A percentile compares a stretch with the other conserved stretches of the same genome.
Conservation (phyloP, 2,329 filamentous ascomycete genomes). For the Plectosphaerella cucumerina region DNA sequence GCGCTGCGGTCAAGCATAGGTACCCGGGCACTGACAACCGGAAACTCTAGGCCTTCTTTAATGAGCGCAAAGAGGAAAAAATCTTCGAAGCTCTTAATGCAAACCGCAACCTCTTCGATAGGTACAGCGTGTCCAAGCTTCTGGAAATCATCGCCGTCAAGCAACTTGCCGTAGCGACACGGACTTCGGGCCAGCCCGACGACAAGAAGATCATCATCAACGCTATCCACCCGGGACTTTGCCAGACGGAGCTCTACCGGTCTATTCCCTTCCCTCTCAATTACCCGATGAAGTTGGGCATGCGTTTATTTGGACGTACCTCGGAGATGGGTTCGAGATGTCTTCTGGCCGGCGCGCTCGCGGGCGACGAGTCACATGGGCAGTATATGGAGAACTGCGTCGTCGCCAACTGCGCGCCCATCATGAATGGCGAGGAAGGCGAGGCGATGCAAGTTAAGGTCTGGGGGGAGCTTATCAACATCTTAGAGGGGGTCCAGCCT, state of each 20-base stretch:
- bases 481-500: not conserved
- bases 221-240: conserved; percentile 34
- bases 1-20: not conserved
- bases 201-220: conserved; percentile 29
- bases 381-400: conserved; percentile 32
- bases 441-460: conserved; percentile 27
- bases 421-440: conserved; percentile 30
- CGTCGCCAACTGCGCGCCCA: conserved; percentile 15
- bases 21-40: conserved; percentile 15
- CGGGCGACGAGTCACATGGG: conserved; percentile 33
- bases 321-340: conserved; percentile 34
- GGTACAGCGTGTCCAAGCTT: conserved; percentile 31
- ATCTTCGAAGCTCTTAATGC: conserved; percentile 28
- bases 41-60: conserved; percentile 24
- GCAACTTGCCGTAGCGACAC: conserved; percentile 27
- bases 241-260: conserved; percentile 33
- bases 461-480: conserved; percentile 29
- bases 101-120: conserved; percentile 21
- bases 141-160: conserved; percentile 23
- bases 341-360: conserved; percentile 30
- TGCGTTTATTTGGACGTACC: conserved; percentile 25
- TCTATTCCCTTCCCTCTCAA: conserved; percentile 22
- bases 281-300: conserved; percentile 9
- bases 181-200: conserved; percentile 15
- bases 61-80: conserved; percentile 20